Percentiles rank a stretch among this genome's conserved stretches.
These are phyloP conservation scores for Pseudonitzschia multistriata DNA, from an alignment of 108 stramenopile species.

Conservation along the genomic window DNA sequence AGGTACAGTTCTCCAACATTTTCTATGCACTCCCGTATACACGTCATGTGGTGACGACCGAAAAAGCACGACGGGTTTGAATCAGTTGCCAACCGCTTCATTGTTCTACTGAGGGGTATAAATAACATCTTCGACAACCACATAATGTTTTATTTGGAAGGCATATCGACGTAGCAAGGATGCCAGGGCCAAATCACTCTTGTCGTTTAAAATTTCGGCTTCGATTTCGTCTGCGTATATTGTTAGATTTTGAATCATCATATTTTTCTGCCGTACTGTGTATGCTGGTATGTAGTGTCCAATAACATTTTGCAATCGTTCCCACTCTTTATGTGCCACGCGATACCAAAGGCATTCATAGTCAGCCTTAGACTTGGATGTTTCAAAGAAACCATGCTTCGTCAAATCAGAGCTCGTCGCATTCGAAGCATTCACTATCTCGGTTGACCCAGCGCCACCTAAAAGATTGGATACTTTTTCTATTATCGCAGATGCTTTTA, in stretches of 20 bases:
- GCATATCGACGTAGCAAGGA: slow-evolving; percentile 8
- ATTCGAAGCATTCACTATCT: not conserved
- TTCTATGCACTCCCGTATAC: too few species aligned
- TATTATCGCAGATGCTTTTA: slow-evolving; percentile 32
- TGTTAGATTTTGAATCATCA: slow-evolving; percentile 27
- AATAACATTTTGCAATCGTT: slow-evolving; percentile 26
- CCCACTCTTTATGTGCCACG: slow-evolving; percentile 25
- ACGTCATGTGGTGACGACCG: too few species aligned
- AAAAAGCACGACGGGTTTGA: too few species aligned
- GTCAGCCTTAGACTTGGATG: slow-evolving; percentile 28
- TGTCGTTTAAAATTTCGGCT: not conserved
- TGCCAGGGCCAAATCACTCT: not conserved
- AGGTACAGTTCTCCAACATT: too few species aligned
- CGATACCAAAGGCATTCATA: slow-evolving; percentile 55
- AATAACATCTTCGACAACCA: not conserved
- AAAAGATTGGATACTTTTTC: slow-evolving; percentile 34
- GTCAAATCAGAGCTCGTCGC: too few species aligned
- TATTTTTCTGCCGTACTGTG: slow-evolving; percentile 33
- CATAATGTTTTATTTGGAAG: not conserved
- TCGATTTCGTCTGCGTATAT: slow-evolving; percentile 39
- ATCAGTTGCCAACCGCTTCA: too few species aligned
- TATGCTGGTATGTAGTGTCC: slow-evolving; percentile 47
- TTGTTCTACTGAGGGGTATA: not conserved
- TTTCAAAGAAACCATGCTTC: slow-evolving; percentile 28
- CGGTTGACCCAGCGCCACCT: slow-evolving; percentile 23